Conservation (phyloP, 148 eudicot species). For the Amaranthus cruentus region DNA sequence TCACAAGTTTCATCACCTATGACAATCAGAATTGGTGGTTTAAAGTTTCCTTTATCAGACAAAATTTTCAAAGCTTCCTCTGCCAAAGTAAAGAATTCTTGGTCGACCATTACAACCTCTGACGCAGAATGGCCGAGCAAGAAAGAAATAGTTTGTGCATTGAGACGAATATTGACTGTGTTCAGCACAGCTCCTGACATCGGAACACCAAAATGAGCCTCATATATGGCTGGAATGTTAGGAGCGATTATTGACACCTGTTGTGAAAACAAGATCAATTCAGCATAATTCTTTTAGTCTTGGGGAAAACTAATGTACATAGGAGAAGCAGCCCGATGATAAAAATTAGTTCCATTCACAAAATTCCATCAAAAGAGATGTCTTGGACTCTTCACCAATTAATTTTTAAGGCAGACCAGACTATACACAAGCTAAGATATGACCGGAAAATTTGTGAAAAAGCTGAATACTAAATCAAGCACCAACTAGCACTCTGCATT, state of each 20-base stretch:
- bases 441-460: too few species aligned
- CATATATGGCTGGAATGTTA: constrained; percentile 82
- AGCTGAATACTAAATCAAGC: too few species aligned
- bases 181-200: constrained; percentile 92
- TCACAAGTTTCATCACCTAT: constrained; percentile 77
- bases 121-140: constrained; percentile 73
- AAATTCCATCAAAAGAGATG: too few species aligned
- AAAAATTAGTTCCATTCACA: neutral
- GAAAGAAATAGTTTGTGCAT: constrained; percentile 69
- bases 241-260: constrained; percentile 97
- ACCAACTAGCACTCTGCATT: too few species aligned
- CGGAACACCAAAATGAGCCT: constrained; percentile 95
- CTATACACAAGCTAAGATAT: too few species aligned
- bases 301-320: neutral
- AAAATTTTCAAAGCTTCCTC: constrained; percentile 74
- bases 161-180: constrained; percentile 77
- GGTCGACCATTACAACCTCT: constrained; percentile 74
- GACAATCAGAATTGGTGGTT: constrained; percentile 67
- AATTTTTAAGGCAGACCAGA: too few species aligned
- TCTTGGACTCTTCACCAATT: too few species aligned
- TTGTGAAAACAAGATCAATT: constrained; percentile 9
- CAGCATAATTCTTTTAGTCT: constrained; percentile 7
- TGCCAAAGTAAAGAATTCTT: constrained; percentile 68
- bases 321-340: neutral
- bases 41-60: constrained; percentile 49